These are phyloP conservation scores for Cladosporium colombiae DNA, from an alignment of 2,329 filamentous ascomycete genomes.

Conservation along the genomic window DNA sequence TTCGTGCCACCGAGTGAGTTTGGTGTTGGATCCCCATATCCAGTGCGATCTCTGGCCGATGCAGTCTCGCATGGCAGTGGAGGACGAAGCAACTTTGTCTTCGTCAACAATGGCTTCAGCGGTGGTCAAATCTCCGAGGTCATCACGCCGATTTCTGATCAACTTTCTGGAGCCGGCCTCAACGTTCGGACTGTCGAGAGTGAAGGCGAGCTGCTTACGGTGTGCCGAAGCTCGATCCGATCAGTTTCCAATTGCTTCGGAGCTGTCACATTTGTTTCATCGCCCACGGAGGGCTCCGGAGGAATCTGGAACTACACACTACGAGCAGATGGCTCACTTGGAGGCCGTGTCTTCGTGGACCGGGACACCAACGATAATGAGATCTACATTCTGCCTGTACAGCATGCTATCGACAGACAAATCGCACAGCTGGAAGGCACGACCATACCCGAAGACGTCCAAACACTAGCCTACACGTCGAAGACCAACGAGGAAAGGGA, in stretches of 20 bases:
- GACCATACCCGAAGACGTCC: slow-evolving; percentile 39
- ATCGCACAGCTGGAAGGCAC: slow-evolving; percentile 62
- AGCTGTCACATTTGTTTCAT: slow-evolving; percentile 73
- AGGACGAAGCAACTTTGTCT: slow-evolving; percentile 69
- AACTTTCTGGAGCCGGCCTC: slow-evolving; percentile 59
- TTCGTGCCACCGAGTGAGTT: slow-evolving; percentile 76
- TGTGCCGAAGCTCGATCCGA: slow-evolving; percentile 58
- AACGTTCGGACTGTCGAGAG: slow-evolving; percentile 56
- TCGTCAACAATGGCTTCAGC: slow-evolving; percentile 71
- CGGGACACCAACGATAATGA: slow-evolving; percentile 71
- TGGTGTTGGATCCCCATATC: slow-evolving; percentile 65
- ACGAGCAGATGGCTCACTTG: slow-evolving; percentile 71
- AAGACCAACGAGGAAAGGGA: slow-evolving; percentile 67
- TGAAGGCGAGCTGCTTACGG: slow-evolving; percentile 59
- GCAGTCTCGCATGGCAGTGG: slow-evolving; percentile 60
- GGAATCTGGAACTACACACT: slow-evolving; percentile 85
- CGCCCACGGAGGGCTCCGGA: slow-evolving; percentile 67
- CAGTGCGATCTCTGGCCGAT: slow-evolving; percentile 64
- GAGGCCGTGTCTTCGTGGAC: slow-evolving; percentile 64
- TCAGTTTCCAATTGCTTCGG: slow-evolving; percentile 73
- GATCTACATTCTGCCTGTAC: slow-evolving; percentile 76
- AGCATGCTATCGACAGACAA: slow-evolving; percentile 72
- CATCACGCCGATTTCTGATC: slow-evolving; percentile 62
- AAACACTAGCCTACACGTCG: slow-evolving; percentile 77
- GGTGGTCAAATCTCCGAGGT: slow-evolving; percentile 72